Evolutionary conservation across 2,329 filamentous ascomycete species (phyloP).

Genomic region (Sporothrix globosa): DNA sequence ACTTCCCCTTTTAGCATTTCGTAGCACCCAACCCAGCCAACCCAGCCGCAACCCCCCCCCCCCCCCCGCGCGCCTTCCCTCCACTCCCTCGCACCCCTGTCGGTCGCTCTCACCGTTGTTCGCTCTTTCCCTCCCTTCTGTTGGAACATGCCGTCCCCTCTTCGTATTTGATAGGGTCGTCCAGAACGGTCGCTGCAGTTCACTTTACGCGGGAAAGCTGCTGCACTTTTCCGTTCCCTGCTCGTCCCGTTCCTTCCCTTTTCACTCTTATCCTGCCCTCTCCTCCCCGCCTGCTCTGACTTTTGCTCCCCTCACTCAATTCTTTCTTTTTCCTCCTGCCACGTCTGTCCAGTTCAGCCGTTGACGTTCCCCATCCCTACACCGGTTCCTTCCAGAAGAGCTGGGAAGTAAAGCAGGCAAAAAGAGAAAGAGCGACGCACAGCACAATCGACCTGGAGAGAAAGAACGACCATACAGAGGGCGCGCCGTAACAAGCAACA

Average conservation of each 20-base stretch:
- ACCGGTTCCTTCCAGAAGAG: constrained; percentile 21
- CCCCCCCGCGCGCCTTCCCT: neutral
- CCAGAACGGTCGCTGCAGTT: neutral
- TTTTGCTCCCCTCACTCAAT: neutral
- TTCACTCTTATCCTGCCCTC: neutral
- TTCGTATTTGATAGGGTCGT: constrained; percentile 6
- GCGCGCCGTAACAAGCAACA: neutral
- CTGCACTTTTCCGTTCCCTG: neutral
- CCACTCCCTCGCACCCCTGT: constrained; percentile 3
- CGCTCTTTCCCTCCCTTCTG: neutral
- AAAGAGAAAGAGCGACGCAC: neutral
- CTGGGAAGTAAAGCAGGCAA: neutral
- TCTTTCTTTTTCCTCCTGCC: neutral
- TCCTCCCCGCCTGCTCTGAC: neutral
- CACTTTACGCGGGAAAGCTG: neutral
- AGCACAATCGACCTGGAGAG: neutral
- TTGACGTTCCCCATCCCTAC: constrained; percentile 23
- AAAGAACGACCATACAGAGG: neutral
- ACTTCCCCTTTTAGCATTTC: neutral
- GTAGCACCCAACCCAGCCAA: neutral
- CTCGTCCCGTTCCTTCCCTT: neutral
- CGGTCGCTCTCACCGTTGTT: neutral
- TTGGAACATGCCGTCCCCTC: neutral
- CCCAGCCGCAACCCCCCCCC: neutral
- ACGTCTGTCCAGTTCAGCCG: constrained; percentile 21